phyloP scores from a whole-genome alignment of 176 grass and related monocot genomes.

The Leersia perrieri region DNA sequence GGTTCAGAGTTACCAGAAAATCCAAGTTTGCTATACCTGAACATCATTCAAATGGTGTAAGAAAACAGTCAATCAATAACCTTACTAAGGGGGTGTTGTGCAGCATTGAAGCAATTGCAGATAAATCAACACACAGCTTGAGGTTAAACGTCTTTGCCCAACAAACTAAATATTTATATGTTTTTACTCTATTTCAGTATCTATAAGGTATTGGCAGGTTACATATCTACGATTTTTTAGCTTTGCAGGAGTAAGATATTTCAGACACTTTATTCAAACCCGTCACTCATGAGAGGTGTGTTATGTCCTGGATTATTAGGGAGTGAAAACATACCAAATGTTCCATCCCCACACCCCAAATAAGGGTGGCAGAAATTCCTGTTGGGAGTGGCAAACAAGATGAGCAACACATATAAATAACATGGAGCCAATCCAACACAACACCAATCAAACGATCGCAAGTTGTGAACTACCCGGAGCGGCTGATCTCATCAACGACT shows the following conservation, averaged over 20 bases:
- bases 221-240: neutral
- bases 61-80: neutral
- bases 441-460: neutral
- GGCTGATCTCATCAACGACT: no score
- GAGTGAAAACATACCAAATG: neutral
- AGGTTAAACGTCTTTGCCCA: neutral
- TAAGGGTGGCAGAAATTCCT: neutral
- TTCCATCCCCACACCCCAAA: neutral
- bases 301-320: neutral
- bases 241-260: neutral
- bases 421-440: no score
- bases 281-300: neutral
- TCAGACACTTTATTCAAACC: neutral
- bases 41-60: constrained; percentile 23
- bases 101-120: neutral
- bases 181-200: neutral
- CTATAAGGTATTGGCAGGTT: neutral
- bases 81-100: neutral
- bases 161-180: neutral
- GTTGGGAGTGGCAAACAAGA: neutral
- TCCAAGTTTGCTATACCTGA: constrained; percentile 91
- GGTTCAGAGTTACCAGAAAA: constrained; percentile 91
- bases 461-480: neutral
- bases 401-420: no score
- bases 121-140: neutral